phyloP scores from a whole-genome alignment of 768 basidiomycete species.

The Russula ochroleuca region DNA sequence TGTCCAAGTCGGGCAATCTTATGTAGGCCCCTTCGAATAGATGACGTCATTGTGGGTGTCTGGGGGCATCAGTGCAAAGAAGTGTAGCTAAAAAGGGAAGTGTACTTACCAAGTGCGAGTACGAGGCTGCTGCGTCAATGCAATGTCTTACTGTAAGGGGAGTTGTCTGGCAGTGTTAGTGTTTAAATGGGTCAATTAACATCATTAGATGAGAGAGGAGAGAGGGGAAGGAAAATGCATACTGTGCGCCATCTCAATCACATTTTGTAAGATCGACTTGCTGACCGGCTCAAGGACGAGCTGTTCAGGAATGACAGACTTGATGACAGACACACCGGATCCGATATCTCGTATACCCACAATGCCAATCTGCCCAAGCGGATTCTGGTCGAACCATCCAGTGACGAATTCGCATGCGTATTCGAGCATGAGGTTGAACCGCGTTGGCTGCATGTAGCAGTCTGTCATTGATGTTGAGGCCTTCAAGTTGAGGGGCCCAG shows the following conservation, averaged over 20 bases:
- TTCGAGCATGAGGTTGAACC: slow-evolving; percentile 86
- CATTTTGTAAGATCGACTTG: slow-evolving; percentile 94
- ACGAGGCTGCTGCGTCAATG: too few relatives aligned
- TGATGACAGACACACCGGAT: slow-evolving; percentile 60
- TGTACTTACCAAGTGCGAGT: too few relatives aligned
- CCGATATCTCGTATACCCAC: slow-evolving; percentile 92
- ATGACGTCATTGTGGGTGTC: too few relatives aligned
- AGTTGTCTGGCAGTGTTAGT: too few relatives aligned
- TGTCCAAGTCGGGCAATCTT: too few relatives aligned
- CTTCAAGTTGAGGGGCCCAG: slow-evolving; percentile 94
- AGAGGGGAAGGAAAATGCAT: slow-evolving; percentile 47
- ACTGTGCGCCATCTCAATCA: slow-evolving; percentile 92
- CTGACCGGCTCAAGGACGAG: slow-evolving; percentile 86
- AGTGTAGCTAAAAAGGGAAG: too few relatives aligned
- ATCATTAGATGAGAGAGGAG: not conserved
- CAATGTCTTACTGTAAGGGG: too few relatives aligned
- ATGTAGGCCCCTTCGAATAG: too few relatives aligned
- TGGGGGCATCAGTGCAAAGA: too few relatives aligned
- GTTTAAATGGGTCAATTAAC: too few relatives aligned
- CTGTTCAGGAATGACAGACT: slow-evolving; percentile 50
- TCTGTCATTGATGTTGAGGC: slow-evolving; percentile 88
- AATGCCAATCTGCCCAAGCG: slow-evolving; percentile 92
- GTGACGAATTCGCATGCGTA: slow-evolving; percentile 87
- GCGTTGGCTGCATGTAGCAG: slow-evolving; percentile 90
- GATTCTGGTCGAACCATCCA: slow-evolving; percentile 99